Evolutionary conservation across 768 basidiomycete species (phyloP).

Genomic region (Grammothele lineata): DNA sequence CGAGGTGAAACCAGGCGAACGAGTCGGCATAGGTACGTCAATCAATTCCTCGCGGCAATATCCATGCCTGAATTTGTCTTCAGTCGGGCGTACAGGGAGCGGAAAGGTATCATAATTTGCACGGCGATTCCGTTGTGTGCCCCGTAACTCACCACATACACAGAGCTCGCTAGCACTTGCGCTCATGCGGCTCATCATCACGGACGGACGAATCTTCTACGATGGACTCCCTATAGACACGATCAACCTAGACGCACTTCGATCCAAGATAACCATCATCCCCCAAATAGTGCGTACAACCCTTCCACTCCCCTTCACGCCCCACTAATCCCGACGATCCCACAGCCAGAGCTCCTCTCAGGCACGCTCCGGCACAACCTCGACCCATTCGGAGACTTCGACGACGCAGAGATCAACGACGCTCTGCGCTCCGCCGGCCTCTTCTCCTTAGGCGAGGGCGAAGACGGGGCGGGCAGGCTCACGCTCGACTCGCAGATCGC

Average conservation of each 20-base stretch:
- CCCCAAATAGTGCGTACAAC: conserved; percentile 44
- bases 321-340: not conserved
- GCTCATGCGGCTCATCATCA: conserved; percentile 50
- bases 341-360: conserved; percentile 44
- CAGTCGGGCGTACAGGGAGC: conserved; percentile 53
- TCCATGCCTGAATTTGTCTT: not conserved
- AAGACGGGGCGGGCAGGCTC: conserved; percentile 33
- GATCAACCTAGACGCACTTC: conserved; percentile 49
- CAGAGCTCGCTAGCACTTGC: conserved; percentile 49
- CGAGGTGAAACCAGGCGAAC: conserved; percentile 51
- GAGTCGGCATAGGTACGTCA: conserved; percentile 43
- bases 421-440: conserved; percentile 47
- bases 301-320: not conserved
- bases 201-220: conserved; percentile 46
- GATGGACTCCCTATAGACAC: conserved; percentile 43
- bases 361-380: conserved; percentile 55
- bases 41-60: not conserved
- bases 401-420: conserved; percentile 46
- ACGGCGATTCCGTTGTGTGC: no score
- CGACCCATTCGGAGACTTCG: conserved; percentile 53
- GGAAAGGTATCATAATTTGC: no score
- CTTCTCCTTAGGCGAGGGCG: conserved; percentile 34
- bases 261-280: conserved; percentile 53
- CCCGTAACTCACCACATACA: no score
- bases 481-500: conserved; percentile 42